These are phyloP conservation scores for Raffaelea ambrosiae DNA, from an alignment of 2,329 filamentous ascomycete species.

Conservation along the genomic window DNA sequence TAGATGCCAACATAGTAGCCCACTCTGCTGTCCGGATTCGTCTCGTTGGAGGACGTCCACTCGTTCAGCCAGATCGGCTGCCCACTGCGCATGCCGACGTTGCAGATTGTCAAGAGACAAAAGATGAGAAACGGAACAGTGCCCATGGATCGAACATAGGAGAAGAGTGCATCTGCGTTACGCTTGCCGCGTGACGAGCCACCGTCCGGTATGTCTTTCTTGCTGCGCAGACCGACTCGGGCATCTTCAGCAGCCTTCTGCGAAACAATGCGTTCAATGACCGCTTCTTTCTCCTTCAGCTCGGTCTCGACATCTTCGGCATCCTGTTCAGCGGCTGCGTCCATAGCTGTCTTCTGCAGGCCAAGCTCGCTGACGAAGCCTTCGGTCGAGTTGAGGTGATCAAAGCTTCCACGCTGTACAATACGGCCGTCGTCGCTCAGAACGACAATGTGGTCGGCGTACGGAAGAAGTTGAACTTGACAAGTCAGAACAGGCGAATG, in stretches of 20 bases:
- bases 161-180: slow-evolving; percentile 10
- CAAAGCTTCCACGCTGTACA: slow-evolving; percentile 8
- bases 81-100: slow-evolving; percentile 2
- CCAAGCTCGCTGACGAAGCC: slow-evolving; percentile 3
- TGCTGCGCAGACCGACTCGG: not conserved
- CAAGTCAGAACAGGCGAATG: not conserved
- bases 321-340: slow-evolving; percentile 5
- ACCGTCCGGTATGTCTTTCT: not conserved
- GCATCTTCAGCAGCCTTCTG: not conserved
- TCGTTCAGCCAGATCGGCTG: slow-evolving; percentile 35
- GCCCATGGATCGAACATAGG: slow-evolving; percentile 6
- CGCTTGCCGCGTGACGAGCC: slow-evolving; percentile 6
- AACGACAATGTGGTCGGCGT: slow-evolving; percentile 10
- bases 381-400: slow-evolving; percentile 7
- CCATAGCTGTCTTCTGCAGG: slow-evolving; percentile 8
- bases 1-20: slow-evolving; percentile 29
- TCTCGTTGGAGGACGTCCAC: slow-evolving; percentile 32
- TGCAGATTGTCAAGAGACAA: slow-evolving; percentile 6
- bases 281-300: slow-evolving; percentile 7
- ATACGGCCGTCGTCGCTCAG: slow-evolving; percentile 9
- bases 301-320: slow-evolving; percentile 6
- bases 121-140: slow-evolving; percentile 2
- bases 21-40: slow-evolving; percentile 25
- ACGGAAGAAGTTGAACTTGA: slow-evolving; percentile 6
- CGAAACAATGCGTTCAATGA: slow-evolving; percentile 6